A percentile compares a stretch with the other conserved stretches of the same genome.
Evolutionary conservation across 208 protist species (phyloP).

Genomic region (Angomonas ambiguus): DNA sequence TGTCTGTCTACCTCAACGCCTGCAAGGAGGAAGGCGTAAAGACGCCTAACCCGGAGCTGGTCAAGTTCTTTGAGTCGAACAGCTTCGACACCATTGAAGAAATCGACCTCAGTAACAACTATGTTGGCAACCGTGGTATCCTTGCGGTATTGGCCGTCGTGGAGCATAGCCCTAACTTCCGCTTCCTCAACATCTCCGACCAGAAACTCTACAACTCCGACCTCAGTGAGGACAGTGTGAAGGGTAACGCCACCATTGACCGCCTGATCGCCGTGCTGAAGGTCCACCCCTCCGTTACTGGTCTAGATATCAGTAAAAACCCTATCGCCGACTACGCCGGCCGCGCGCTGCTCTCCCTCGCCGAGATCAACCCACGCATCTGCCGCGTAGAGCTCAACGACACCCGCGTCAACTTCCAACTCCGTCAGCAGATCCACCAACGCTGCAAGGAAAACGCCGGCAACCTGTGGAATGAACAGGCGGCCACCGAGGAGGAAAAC

Average conservation of each 20-base stretch:
- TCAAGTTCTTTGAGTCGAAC: slow-evolving; percentile 62
- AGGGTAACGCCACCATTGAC: slow-evolving; percentile 82
- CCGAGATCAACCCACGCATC: slow-evolving; percentile 73
- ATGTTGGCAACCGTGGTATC: slow-evolving; percentile 86
- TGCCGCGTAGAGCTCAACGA: slow-evolving; percentile 71
- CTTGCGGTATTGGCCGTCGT: slow-evolving; percentile 77
- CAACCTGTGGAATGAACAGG: slow-evolving; percentile 58
- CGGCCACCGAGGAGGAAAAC: slow-evolving; percentile 19
- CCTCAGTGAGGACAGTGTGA: slow-evolving; percentile 83
- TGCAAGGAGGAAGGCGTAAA: slow-evolving; percentile 82
- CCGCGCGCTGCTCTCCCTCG: slow-evolving; percentile 77
- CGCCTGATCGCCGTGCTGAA: slow-evolving; percentile 79
- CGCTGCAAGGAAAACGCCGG: slow-evolving; percentile 86
- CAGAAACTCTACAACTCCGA: slow-evolving; percentile 92
- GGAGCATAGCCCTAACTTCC: slow-evolving; percentile 68
- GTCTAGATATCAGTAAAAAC: slow-evolving; percentile 81
- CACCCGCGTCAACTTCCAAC: slow-evolving; percentile 85
- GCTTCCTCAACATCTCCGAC: slow-evolving; percentile 70
- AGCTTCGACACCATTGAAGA: slow-evolving; percentile 69
- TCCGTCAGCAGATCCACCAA: slow-evolving; percentile 68
- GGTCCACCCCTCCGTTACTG: slow-evolving; percentile 70
- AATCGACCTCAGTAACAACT: slow-evolving; percentile 81
- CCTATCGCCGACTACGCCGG: slow-evolving; percentile 89
- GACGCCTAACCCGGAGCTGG: slow-evolving; percentile 66
- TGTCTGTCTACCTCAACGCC: slow-evolving; percentile 54